phyloP scores from a whole-genome alignment of 352 stramenopile genomes.

The Ophiocytium majus region DNA sequence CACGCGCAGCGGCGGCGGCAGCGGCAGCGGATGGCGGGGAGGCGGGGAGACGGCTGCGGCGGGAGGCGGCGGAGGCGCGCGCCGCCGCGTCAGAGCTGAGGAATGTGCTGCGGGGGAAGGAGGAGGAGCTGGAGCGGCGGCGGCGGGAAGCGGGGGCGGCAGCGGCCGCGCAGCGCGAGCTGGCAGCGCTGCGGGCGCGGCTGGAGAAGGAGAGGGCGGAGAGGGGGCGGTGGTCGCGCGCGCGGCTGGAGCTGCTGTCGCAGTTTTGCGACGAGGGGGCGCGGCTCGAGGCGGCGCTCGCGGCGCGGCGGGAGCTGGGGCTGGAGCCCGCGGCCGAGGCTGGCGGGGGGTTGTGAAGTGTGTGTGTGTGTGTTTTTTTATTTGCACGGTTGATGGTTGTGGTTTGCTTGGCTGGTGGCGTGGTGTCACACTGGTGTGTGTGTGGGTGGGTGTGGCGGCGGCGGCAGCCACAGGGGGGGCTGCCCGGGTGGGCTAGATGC shows the following conservation, averaged over 20 bases:
- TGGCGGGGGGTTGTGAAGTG: neutral
- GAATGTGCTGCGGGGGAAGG: neutral
- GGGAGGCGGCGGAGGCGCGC: no score
- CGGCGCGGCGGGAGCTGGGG: no score
- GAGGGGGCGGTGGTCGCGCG: neutral
- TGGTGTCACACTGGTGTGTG: no score
- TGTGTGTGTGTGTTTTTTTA: no score
- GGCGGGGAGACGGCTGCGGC: no score
- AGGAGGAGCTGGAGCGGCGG: neutral
- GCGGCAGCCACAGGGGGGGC: no score
- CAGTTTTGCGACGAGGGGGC: constrained; percentile 9
- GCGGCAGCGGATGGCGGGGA: neutral
- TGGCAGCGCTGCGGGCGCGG: neutral
- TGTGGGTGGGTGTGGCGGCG: no score
- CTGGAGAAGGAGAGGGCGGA: constrained; percentile 6
- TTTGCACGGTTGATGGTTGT: no score
- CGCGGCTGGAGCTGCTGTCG: constrained; percentile 5
- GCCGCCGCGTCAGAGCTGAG: no score
- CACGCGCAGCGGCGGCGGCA: neutral
- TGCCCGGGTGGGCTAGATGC: no score
- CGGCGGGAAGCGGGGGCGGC: neutral
- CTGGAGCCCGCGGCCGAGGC: neutral
- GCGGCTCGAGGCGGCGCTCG: neutral
- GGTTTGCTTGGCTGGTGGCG: no score
- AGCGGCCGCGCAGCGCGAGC: neutral